A percentile compares a stretch with the other conserved stretches of the same genome.
These are phyloP conservation scores for Arctium minus DNA, from an alignment of 129 eudicot species.

Conservation along the genomic window DNA sequence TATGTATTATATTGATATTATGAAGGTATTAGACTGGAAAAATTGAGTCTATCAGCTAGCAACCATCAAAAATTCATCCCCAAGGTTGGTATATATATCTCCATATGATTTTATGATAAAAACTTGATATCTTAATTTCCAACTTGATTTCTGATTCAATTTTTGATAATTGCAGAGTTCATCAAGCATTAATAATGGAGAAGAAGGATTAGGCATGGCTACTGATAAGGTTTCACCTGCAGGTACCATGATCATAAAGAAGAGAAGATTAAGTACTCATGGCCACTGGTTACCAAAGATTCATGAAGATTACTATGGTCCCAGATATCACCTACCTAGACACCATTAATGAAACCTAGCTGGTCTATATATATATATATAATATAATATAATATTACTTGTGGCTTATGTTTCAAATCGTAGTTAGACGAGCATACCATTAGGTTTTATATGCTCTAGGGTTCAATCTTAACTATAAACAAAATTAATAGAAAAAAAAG, in stretches of 20 bases:
- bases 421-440: background rate
- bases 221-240: slow-evolving; percentile 29
- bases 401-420: background rate
- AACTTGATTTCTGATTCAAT: background rate
- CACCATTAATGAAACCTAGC: slow-evolving; percentile 36
- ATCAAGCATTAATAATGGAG: slow-evolving; percentile 7
- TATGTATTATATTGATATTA: background rate
- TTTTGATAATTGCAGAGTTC: slow-evolving; percentile 8
- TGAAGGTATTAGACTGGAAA: slow-evolving; percentile 46
- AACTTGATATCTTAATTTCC: background rate
- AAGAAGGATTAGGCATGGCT: slow-evolving; percentile 7
- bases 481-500: background rate
- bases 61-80: slow-evolving; percentile 25
- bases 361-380: background rate
- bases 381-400: background rate
- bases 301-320: slow-evolving; percentile 77
- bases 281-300: slow-evolving; percentile 51
- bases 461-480: background rate
- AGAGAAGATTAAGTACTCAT: slow-evolving; percentile 39
- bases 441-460: background rate
- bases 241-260: slow-evolving; percentile 45
- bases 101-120: slow-evolving; percentile 12
- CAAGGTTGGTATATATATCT: slow-evolving; percentile 26
- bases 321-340: slow-evolving; percentile 50
- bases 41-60: slow-evolving; percentile 15